Conservation (phyloP, 768 basidiomycete species). For the Pisolithus tinctorius region DNA sequence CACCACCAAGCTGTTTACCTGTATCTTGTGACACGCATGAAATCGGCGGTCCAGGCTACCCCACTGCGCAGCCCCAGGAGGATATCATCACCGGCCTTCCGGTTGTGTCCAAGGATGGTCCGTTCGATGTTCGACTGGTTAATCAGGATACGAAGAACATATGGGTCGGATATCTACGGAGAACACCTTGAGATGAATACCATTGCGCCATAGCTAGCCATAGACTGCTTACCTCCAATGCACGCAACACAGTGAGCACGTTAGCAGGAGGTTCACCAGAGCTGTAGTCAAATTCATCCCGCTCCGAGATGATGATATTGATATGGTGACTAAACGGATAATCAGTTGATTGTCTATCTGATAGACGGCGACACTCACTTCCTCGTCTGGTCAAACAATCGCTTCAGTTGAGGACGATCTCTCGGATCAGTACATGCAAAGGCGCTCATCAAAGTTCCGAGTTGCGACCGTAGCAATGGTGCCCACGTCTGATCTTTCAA, state of each 20-base stretch:
- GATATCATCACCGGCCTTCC: conserved; percentile 55
- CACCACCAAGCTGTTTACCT: conserved; percentile 36
- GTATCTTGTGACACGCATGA: conserved; percentile 57
- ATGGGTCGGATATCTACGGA: conserved; percentile 61
- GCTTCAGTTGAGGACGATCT: conserved; percentile 54
- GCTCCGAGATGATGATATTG: conserved; percentile 57
- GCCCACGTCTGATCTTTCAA: conserved; percentile 66
- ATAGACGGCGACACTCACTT: conserved; percentile 45
- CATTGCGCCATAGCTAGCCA: background rate
- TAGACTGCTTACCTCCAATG: conserved; percentile 58
- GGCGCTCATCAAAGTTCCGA: conserved; percentile 52
- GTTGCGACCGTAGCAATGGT: conserved; percentile 51
- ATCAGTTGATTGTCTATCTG: conserved; percentile 5
- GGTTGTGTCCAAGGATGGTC: conserved; percentile 55
- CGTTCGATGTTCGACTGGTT: conserved; percentile 69
- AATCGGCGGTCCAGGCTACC: conserved; percentile 56
- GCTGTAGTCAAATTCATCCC: conserved; percentile 77
- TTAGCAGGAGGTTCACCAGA: conserved; percentile 59
- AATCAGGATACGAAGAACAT: conserved; percentile 76
- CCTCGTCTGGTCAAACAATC: conserved; percentile 47
- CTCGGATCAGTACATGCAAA: conserved; percentile 70
- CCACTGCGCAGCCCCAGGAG: conserved; percentile 45
- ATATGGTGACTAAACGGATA: conserved; percentile 34
- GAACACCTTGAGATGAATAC: background rate
- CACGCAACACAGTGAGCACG: conserved; percentile 72